A percentile compares a stretch with the other conserved stretches of the same genome.
These are phyloP conservation scores for Cryptococcus floricola DNA, from an alignment of 1,284 basidiomycete species.

Conservation along the genomic window DNA sequence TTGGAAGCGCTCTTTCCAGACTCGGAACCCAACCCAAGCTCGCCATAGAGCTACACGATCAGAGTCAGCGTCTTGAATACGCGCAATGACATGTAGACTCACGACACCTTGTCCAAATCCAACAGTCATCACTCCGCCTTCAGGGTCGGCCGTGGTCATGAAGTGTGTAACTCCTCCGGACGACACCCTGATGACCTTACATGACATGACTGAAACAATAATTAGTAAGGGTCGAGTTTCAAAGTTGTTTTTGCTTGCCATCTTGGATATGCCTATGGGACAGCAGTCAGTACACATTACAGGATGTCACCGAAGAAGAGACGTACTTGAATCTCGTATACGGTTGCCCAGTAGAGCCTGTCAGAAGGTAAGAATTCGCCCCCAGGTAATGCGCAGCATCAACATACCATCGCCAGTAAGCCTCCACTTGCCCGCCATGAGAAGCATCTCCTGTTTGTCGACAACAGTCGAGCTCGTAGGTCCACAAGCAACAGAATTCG, in stretches of 20 bases:
- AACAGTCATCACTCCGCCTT: conserved; percentile 58
- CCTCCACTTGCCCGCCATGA: conserved; percentile 67
- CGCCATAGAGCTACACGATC: conserved; percentile 26
- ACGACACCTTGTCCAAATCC: conserved; percentile 54
- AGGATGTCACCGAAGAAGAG: not conserved
- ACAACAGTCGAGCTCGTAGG: conserved; percentile 77
- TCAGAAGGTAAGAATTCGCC: not conserved
- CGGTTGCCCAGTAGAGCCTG: conserved; percentile 72
- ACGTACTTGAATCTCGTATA: conserved; percentile 64
- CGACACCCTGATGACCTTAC: conserved; percentile 63
- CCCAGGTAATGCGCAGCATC: not conserved
- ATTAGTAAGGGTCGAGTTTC: not conserved
- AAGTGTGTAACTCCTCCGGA: conserved; percentile 91
- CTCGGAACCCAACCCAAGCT: conserved; percentile 75
- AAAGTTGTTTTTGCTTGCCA: conserved; percentile 50
- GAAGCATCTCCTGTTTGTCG: conserved; percentile 72
- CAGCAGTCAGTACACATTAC: not conserved
- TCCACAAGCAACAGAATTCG: conserved; percentile 66
- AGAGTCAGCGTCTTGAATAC: not conserved
- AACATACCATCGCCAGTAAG: conserved; percentile 76
- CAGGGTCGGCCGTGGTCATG: conserved; percentile 61
- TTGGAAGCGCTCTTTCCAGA: conserved; percentile 83
- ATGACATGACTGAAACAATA: conserved; percentile 55
- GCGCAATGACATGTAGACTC: conserved; percentile 16
- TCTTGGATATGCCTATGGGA: conserved; percentile 66